These are phyloP conservation scores for Astrothelium macrocarpum DNA, from an alignment of 495 filamentous ascomycete species.

Conservation along the genomic window DNA sequence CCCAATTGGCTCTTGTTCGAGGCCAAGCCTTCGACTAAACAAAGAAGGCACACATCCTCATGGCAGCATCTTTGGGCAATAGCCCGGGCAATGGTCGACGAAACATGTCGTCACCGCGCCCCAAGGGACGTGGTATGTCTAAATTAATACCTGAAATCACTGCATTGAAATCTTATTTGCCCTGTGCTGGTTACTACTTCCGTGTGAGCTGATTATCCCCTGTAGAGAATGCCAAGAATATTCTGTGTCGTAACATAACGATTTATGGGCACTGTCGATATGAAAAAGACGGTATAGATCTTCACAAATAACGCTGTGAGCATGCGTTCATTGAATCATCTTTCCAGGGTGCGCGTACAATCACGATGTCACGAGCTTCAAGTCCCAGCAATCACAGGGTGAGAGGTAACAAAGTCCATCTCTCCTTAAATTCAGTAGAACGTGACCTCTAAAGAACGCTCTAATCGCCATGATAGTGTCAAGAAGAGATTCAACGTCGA, in stretches of 20 bases:
- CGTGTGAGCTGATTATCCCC: neutral
- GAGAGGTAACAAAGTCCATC: conserved; percentile 16
- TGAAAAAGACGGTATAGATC: conserved; percentile 60
- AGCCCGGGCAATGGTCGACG: conserved; percentile 24
- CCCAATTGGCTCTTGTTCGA: neutral
- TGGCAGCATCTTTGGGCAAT: conserved; percentile 13
- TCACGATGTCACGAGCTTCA: conserved; percentile 52
- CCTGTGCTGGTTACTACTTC: neutral
- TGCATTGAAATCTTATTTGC: neutral
- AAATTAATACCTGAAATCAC: conserved; percentile 2
- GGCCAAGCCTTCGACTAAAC: neutral
- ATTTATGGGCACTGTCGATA: conserved; percentile 93
- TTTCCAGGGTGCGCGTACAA: conserved; percentile 72
- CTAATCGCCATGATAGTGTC: conserved; percentile 30
- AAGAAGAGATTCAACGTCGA: conserved; percentile 91
- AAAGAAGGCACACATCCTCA: neutral
- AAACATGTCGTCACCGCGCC: conserved; percentile 44
- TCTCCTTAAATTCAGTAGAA: neutral
- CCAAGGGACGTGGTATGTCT: conserved; percentile 52
- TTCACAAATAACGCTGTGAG: neutral
- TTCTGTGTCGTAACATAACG: conserved; percentile 81
- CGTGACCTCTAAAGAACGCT: neutral
- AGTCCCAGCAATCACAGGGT: conserved; percentile 41
- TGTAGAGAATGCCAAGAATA: conserved; percentile 67
- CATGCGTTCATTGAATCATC: conserved; percentile 1